Evolutionary conservation across 2,329 filamentous ascomycete species (phyloP).

Genomic region (Ascochyta clinopodiicola): DNA sequence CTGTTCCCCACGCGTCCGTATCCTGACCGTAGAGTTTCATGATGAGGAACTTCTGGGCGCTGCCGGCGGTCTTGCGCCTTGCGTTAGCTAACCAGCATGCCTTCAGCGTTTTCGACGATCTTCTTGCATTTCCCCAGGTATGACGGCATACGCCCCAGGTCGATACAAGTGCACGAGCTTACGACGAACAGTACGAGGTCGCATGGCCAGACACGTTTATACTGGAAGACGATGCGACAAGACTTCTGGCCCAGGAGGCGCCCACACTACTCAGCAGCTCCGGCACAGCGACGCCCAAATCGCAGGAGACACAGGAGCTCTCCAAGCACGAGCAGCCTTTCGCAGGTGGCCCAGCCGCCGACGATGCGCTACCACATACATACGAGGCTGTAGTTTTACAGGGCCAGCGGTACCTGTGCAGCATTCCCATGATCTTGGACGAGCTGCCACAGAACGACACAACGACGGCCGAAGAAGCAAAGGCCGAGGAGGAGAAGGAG

Average conservation of each 20-base stretch:
- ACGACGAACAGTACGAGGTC: slow-evolving; percentile 72
- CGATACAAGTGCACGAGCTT: slow-evolving; percentile 13
- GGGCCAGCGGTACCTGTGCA: slow-evolving; percentile 79
- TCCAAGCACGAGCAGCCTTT: slow-evolving; percentile 38
- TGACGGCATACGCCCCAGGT: slow-evolving; percentile 25
- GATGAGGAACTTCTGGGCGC: slow-evolving; percentile 57
- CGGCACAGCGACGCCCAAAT: slow-evolving; percentile 34
- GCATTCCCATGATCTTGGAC: slow-evolving; percentile 74
- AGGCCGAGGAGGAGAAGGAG: slow-evolving; percentile 80
- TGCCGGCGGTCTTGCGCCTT: slow-evolving; percentile 55
- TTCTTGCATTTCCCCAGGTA: slow-evolving; percentile 87
- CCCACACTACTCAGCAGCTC: slow-evolving; percentile 31
- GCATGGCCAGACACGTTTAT: slow-evolving; percentile 76
- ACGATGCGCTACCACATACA: slow-evolving; percentile 43
- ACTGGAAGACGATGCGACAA: slow-evolving; percentile 71
- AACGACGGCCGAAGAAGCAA: slow-evolving; percentile 70
- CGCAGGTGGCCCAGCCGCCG: slow-evolving; percentile 19
- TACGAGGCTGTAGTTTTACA: slow-evolving; percentile 80
- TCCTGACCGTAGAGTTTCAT: not conserved
- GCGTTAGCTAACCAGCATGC: slow-evolving; percentile 61
- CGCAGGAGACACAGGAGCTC: slow-evolving; percentile 46
- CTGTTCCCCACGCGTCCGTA: not conserved
- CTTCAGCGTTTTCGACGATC: slow-evolving; percentile 88
- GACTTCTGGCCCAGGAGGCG: slow-evolving; percentile 56
- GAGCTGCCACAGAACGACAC: slow-evolving; percentile 62